These are phyloP conservation scores for Vitis riparia DNA, from an alignment of 164 flowering plant species.

Conservation along the genomic window DNA sequence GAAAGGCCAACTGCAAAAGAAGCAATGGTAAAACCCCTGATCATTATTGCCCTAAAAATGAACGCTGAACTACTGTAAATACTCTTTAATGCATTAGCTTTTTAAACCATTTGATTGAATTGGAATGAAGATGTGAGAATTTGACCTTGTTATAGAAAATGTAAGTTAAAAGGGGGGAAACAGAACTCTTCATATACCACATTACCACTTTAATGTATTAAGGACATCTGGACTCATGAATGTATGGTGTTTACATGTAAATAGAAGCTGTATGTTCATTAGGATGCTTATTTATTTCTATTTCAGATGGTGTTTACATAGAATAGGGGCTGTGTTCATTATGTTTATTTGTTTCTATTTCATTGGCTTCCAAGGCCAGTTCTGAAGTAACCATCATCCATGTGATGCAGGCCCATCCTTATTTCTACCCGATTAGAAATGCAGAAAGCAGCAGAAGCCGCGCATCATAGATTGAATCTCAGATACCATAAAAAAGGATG, in stretches of 20 bases:
- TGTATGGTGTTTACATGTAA: too few species aligned
- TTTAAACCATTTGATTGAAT: background rate
- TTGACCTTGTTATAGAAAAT: too few species aligned
- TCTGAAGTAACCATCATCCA: background rate
- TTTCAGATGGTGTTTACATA: background rate
- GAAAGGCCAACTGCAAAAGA: slow-evolving; percentile 98
- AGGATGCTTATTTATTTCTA: background rate
- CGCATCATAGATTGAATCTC: slow-evolving; percentile 20
- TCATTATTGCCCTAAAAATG: background rate
- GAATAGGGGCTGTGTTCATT: too few species aligned
- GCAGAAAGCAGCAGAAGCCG: slow-evolving; percentile 83
- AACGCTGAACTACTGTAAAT: background rate
- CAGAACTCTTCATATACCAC: too few species aligned
- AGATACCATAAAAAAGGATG: slow-evolving; percentile 1
- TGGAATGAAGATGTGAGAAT: background rate
- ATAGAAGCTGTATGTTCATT: too few species aligned
- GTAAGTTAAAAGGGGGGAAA: too few species aligned
- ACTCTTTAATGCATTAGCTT: background rate
- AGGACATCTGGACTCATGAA: too few species aligned
- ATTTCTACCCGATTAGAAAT: slow-evolving; percentile 74
- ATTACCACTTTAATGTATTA: too few species aligned
- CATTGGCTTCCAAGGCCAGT: background rate
- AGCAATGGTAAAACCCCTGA: slow-evolving; percentile 72
- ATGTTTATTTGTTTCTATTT: background rate
- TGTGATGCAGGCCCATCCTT: slow-evolving; percentile 85